Conservation (phyloP, 345 rosid species). For the Angophora floribunda region DNA sequence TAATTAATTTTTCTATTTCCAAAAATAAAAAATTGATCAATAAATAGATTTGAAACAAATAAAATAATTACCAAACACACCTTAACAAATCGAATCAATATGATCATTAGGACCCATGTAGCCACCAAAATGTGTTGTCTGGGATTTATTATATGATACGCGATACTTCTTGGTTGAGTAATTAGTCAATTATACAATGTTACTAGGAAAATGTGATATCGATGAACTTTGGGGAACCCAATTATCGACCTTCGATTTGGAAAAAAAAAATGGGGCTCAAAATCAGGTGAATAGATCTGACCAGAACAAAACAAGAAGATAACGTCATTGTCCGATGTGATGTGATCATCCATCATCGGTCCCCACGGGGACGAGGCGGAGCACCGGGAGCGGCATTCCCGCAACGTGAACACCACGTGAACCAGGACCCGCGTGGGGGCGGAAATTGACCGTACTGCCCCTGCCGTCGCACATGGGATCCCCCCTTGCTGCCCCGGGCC, state of each 20-base stretch:
- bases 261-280: background rate
- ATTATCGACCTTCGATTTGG: background rate
- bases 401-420: background rate
- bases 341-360: background rate
- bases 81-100: fast-evolving
- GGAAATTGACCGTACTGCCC: background rate
- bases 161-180: background rate
- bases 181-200: background rate
- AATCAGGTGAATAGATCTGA: background rate
- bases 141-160: background rate
- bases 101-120: background rate
- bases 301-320: background rate
- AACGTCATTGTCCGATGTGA: background rate
- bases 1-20: too few relatives aligned
- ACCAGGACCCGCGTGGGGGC: background rate
- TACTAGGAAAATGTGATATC: background rate
- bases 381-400: background rate
- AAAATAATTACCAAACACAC: too few relatives aligned
- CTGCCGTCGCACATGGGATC: background rate
- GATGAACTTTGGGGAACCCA: background rate
- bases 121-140: background rate
- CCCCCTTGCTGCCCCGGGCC: too few relatives aligned
- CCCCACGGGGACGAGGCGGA: background rate
- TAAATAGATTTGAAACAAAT: too few relatives aligned
- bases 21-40: too few relatives aligned